phyloP scores from a whole-genome alignment of 2,329 filamentous ascomycete species.

The Talaromyces amestolkiae region DNA sequence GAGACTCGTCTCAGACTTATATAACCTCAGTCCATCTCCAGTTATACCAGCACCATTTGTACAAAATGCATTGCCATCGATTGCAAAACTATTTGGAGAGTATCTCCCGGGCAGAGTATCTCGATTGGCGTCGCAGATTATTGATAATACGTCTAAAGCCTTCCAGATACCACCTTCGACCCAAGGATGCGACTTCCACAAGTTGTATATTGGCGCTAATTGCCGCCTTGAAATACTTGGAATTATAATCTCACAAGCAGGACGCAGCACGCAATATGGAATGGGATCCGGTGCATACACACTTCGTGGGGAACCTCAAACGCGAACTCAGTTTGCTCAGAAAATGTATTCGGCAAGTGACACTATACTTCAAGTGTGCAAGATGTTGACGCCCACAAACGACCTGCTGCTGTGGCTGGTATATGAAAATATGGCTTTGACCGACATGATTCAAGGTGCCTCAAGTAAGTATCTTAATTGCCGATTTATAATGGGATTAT shows the following conservation, averaged over 20 bases:
- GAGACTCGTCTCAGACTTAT: constrained; percentile 1
- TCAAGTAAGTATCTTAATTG: constrained; percentile 30
- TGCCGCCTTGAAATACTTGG: constrained; percentile 42
- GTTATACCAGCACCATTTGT: constrained; percentile 11
- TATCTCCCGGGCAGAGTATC: background rate
- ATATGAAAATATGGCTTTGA: constrained; percentile 38
- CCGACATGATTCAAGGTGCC: constrained; percentile 37
- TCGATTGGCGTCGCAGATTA: background rate
- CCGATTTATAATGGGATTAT: too few relatives aligned
- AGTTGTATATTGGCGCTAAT: constrained; percentile 37
- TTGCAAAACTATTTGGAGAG: background rate
- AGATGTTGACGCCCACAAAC: constrained; percentile 38
- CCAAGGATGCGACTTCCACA: constrained; percentile 37
- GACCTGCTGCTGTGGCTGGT: constrained; percentile 35
- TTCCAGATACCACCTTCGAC: constrained; percentile 26
- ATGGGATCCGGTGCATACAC: constrained; percentile 23
- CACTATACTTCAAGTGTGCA: constrained; percentile 37
- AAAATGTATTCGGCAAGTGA: constrained; percentile 36
- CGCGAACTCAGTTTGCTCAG: constrained; percentile 24
- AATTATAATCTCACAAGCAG: constrained; percentile 38
- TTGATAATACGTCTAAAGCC: constrained; percentile 29
- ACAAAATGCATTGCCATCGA: background rate
- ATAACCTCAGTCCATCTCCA: background rate
- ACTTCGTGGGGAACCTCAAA: constrained; percentile 6
- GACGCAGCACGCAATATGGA: constrained; percentile 27